Evolutionary conservation across 192 early-diverging fungal genomes (phyloP), one percentile per base, ranked within the genome.

Genomic region (Gonapodya sp.): DNA sequence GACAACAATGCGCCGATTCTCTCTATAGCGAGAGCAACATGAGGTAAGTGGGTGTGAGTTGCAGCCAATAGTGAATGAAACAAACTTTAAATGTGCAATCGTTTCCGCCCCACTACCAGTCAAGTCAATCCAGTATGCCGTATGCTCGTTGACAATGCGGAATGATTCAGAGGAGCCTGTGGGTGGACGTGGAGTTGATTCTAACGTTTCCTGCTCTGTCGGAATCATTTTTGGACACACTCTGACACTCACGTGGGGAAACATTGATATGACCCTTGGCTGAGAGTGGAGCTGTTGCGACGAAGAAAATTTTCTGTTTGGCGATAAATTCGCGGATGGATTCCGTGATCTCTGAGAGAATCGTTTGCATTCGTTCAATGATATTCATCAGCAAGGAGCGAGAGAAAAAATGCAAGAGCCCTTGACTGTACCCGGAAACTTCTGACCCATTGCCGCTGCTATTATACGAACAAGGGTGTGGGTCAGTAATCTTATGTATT

Each of bases 301-400:
- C 75, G 75, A 77, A 77, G 75, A 77, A 77, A 34, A 77, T 18
- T 16, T 77, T 16, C 75, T 77, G 75, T 33, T 77, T 34, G 2
- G 30, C 8, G 31, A 77, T 77, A 31, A 77, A 77, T 16, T 18
- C 18, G 18, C 31, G 75, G 2, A 77, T 18, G 2, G 8, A 16
- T 14, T 77, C 75, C 18, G 18, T 77, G 31, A 77, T 18, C 75
- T 77, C 75, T 18, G 18, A 18, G 64, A 72, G 2, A 33, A 77
- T 34, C 75, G 46, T 64, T n/a, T n/a, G n/a, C n/a, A n/a, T n/a
- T n/a, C n/a, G n/a, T n/a, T n/a, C n/a, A n/a, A n/a, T n/a, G n/a
- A n/a, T n/a, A n/a, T n/a, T 8, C 46, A 64, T 64, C 46, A 64
- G 46, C 46, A 64, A 16, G 8, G 24, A 24, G 8, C 46, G 46